Percentiles rank a stretch among this genome's conserved stretches.
phyloP scores from a whole-genome alignment of 345 rosid genomes.

The Turritis glabra region DNA sequence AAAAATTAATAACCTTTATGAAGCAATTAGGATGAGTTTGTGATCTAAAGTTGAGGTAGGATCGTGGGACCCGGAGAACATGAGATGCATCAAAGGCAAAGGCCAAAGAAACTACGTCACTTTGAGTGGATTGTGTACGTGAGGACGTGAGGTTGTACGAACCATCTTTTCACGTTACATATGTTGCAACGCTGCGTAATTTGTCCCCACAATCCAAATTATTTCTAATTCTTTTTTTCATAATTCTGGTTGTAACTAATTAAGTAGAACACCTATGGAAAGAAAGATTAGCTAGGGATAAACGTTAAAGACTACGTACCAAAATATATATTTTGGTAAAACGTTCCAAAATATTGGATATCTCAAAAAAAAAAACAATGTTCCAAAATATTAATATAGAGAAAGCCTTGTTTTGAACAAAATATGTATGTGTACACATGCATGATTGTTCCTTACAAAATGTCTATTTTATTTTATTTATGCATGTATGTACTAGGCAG shows the following conservation, averaged over 20 bases:
- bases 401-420: neutral
- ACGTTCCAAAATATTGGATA: neutral
- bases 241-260: neutral
- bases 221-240: neutral
- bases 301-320: neutral
- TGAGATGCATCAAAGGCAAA: slow-evolving; percentile 36
- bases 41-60: neutral
- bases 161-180: slow-evolving; percentile 19
- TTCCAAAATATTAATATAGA: neutral
- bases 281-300: neutral
- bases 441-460: neutral
- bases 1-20: neutral
- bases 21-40: neutral
- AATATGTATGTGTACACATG: neutral
- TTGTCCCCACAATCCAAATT: slow-evolving; percentile 16
- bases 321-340: neutral
- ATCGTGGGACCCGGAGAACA: slow-evolving; percentile 27
- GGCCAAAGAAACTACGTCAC: slow-evolving; percentile 36
- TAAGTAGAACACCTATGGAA: neutral
- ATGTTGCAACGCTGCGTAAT: slow-evolving; percentile 10
- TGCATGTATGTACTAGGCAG: too few relatives aligned
- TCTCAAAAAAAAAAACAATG: too few relatives aligned
- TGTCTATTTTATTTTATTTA: neutral
- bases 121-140: slow-evolving; percentile 37
- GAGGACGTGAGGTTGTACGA: slow-evolving; percentile 35